These are phyloP conservation scores for Metschnikowia similis DNA, from an alignment of 805 yeast genomes.

Conservation along the genomic window DNA sequence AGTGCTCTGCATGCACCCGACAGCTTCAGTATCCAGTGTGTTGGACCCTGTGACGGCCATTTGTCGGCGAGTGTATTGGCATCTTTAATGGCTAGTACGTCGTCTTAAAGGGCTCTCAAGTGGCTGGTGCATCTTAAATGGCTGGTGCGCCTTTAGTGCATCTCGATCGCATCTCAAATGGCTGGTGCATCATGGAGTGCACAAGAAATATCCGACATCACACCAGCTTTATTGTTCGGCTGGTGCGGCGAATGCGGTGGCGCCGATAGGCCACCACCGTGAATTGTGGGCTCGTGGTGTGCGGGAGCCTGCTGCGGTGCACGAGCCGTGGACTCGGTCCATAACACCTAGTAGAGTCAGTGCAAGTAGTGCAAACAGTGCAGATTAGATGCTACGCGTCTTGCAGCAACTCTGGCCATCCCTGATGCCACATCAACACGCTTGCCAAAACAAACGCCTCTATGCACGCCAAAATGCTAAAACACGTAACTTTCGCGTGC, in stretches of 20 bases:
- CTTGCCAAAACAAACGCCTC: background rate
- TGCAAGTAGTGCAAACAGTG: background rate
- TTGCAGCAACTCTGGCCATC: background rate
- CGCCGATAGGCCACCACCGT: background rate
- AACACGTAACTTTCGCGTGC: constrained; percentile 1
- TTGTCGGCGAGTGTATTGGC: too few relatives aligned
- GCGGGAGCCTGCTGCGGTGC: background rate
- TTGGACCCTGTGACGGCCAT: too few relatives aligned
- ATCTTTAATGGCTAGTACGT: too few relatives aligned
- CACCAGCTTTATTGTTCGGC: background rate
- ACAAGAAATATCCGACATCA: background rate
- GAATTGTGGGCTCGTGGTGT: background rate
- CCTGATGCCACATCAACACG: background rate
- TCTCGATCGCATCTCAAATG: background rate
- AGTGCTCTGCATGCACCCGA: too few relatives aligned
- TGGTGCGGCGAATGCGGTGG: background rate
- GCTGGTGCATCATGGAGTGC: background rate
- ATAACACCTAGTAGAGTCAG: too few relatives aligned
- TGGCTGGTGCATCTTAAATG: too few relatives aligned
- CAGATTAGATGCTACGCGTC: background rate
- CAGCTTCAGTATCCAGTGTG: too few relatives aligned
- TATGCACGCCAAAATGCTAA: background rate
- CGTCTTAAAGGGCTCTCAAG: too few relatives aligned
- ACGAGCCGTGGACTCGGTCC: too few relatives aligned
- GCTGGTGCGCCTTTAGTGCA: too few relatives aligned